A percentile compares a stretch with the other conserved stretches of the same genome.
phyloP scores from a whole-genome alignment of 169 alveolate genomes.

The Eimeria nieschulzi region DNA sequence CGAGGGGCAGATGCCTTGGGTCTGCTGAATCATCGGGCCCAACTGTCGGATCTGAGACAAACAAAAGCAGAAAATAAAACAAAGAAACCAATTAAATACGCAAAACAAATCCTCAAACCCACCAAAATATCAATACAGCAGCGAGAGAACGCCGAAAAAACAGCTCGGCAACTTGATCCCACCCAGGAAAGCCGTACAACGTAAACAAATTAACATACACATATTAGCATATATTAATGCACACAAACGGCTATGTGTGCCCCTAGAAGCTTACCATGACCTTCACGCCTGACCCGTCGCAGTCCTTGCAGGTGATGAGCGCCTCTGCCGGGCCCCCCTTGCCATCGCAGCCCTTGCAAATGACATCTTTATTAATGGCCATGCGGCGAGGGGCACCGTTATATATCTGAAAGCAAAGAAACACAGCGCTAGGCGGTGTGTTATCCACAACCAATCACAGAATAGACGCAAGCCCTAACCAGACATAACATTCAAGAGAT shows the following conservation, averaged over 20 bases:
- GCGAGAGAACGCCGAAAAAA: too few species aligned
- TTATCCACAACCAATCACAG: not conserved
- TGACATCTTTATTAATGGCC: conserved; percentile 93
- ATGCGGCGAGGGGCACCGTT: conserved; percentile 95
- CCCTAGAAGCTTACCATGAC: conserved; percentile 58
- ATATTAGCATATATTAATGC: too few species aligned
- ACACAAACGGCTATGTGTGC: not conserved
- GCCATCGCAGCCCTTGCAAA: conserved; percentile 97
- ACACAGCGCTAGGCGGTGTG: not conserved
- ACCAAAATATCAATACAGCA: not conserved
- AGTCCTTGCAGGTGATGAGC: conserved; percentile 90
- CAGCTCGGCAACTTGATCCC: too few species aligned
- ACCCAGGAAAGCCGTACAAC: too few species aligned
- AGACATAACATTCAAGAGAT: not conserved
- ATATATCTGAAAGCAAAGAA: conserved; percentile 82
- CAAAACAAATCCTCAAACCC: not conserved
- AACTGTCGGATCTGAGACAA: conserved; percentile 64
- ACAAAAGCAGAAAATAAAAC: not conserved
- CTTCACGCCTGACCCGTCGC: conserved; percentile 94
- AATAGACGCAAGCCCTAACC: not conserved
- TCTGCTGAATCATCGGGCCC: conserved; percentile 84
- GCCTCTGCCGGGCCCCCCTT: conserved; percentile 96
- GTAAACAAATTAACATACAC: too few species aligned
- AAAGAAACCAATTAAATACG: not conserved
- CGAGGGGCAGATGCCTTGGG: conserved; percentile 88